phyloP scores from a whole-genome alignment of 2,329 filamentous ascomycete species.

The Pyrenochaeta sp. region DNA sequence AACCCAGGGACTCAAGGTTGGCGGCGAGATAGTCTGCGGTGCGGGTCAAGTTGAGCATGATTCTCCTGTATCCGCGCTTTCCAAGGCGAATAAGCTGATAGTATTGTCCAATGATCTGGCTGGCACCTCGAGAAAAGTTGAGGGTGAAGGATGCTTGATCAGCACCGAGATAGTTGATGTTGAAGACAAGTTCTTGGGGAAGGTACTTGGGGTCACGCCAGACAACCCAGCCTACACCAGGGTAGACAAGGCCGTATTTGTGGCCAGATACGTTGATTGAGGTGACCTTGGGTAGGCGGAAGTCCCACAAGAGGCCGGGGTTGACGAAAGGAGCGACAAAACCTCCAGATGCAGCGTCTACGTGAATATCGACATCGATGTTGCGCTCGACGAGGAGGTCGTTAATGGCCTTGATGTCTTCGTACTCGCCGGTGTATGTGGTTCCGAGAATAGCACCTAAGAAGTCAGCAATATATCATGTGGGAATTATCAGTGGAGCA shows the following conservation, averaged over 20 bases:
- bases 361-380: slow-evolving; percentile 86
- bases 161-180: slow-evolving; percentile 98
- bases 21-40: slow-evolving; percentile 86
- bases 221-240: slow-evolving; percentile 91
- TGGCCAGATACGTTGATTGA: slow-evolving; percentile 95
- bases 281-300: slow-evolving; percentile 84
- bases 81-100: slow-evolving; percentile 96
- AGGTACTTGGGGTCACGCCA: slow-evolving; percentile 75
- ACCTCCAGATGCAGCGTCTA: slow-evolving; percentile 90
- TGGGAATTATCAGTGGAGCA: no score
- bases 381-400: slow-evolving; percentile 78
- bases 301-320: slow-evolving; percentile 88
- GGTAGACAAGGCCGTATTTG: slow-evolving; percentile 81
- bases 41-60: slow-evolving; percentile 92
- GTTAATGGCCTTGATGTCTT: slow-evolving; percentile 91
- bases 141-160: slow-evolving; percentile 96
- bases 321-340: slow-evolving; percentile 93
- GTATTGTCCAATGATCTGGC: slow-evolving; percentile 95
- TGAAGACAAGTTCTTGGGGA: slow-evolving; percentile 93
- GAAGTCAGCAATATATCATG: slow-evolving; percentile 8
- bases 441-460: slow-evolving; percentile 79
- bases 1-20: slow-evolving; percentile 76
- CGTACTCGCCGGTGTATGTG: slow-evolving; percentile 92
- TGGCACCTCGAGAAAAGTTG: slow-evolving; percentile 96
- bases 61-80: slow-evolving; percentile 87